phyloP scores from a whole-genome alignment of 257 asterid species.

The Solanum pennellii region DNA sequence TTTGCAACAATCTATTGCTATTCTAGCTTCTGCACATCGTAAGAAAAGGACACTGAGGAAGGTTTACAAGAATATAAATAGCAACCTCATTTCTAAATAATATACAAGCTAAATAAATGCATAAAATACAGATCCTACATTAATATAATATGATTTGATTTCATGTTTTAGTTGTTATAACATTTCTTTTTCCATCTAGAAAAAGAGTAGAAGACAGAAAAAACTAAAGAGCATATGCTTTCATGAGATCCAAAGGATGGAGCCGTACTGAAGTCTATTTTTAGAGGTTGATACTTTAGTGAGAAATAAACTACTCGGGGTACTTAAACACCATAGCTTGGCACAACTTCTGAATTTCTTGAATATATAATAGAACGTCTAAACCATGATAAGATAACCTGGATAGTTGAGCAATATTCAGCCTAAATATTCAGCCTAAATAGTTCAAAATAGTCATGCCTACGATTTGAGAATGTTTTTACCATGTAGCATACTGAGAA shows the following conservation, averaged over 20 bases:
- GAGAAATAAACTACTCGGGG: background rate
- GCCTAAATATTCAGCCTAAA: too few species aligned
- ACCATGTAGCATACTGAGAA: too few species aligned
- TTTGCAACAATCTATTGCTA: background rate
- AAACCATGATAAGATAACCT: background rate
- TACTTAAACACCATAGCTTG: background rate
- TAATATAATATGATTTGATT: background rate
- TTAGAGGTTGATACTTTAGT: background rate
- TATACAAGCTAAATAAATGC: background rate
- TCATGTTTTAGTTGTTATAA: background rate
- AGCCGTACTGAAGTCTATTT: background rate
- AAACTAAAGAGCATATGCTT: background rate
- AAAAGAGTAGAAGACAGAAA: background rate
- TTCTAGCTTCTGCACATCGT: background rate
- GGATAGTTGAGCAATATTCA: background rate
- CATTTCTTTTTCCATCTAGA: background rate
- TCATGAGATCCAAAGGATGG: background rate
- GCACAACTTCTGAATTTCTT: background rate
- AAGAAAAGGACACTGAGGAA: background rate
- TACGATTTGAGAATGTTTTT: too few species aligned
- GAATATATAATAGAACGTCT: background rate
- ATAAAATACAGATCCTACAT: background rate
- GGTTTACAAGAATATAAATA: background rate
- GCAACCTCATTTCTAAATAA: background rate
- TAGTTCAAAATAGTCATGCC: too few species aligned